Percentiles rank a stretch among this genome's conserved stretches.
These are phyloP conservation scores for Parathielavia appendiculata DNA, from an alignment of 495 filamentous ascomycete species.

Conservation along the genomic window DNA sequence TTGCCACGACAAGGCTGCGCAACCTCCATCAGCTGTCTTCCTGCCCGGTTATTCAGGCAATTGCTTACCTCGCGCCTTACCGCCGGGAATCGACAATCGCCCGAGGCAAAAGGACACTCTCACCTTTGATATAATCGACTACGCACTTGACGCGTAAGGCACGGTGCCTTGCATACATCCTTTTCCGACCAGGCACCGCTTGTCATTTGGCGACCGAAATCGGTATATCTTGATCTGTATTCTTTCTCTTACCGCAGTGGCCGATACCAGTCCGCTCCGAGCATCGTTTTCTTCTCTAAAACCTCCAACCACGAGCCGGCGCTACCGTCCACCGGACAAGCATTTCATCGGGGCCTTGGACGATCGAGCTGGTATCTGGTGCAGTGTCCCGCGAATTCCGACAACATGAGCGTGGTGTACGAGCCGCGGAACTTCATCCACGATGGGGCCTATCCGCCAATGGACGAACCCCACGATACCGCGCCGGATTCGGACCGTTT, in stretches of 20 bases:
- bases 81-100: not conserved
- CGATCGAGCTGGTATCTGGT: slow-evolving; percentile 11
- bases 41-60: slow-evolving; percentile 13
- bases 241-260: not conserved
- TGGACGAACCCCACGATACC: slow-evolving; percentile 29
- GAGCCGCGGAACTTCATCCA: slow-evolving; percentile 37
- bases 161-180: slow-evolving; percentile 2
- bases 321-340: too few relatives aligned
- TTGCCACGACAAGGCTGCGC: slow-evolving; percentile 4
- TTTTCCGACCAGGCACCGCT: not conserved
- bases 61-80: slow-evolving; percentile 7
- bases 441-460: slow-evolving; percentile 33
- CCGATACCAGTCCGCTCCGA: too few relatives aligned
- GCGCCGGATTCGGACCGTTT: slow-evolving; percentile 27
- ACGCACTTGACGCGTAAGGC: slow-evolving; percentile 10
- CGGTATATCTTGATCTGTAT: not conserved
- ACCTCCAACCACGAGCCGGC: too few relatives aligned
- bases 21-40: too few relatives aligned
- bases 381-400: slow-evolving; percentile 13
- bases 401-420: slow-evolving; percentile 42
- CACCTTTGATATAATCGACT: not conserved
- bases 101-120: slow-evolving; percentile 4
- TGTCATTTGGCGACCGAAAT: not conserved
- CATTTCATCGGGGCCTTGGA: not conserved
- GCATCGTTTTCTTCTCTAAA: not conserved